Conservation (phyloP, 352 stramenopile species). For the Globisporangium rhizosaccharum region DNA sequence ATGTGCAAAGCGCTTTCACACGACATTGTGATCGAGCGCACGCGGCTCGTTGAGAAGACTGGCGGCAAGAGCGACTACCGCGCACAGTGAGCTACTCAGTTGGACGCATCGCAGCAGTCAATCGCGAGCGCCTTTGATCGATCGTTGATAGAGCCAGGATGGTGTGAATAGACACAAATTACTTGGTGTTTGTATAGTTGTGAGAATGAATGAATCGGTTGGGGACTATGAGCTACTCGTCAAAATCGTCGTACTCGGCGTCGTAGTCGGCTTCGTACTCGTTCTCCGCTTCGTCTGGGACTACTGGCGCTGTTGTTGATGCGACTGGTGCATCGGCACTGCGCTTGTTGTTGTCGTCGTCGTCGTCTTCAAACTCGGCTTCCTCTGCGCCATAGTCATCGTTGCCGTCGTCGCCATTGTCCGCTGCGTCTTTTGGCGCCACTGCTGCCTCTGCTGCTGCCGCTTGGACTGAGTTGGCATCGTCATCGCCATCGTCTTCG, state of each 20-base stretch:
- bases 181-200: not conserved
- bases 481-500: conserved; percentile 24
- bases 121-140: too few species aligned
- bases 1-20: conserved; percentile 94
- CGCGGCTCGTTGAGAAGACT: conserved; percentile 86
- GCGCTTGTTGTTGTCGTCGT: not conserved
- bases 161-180: not conserved
- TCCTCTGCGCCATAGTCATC: conserved; percentile 38
- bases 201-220: too few species aligned
- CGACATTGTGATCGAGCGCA: conserved; percentile 88
- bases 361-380: conserved; percentile 38
- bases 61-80: conserved; percentile 86
- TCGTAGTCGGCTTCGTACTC: conserved; percentile 35
- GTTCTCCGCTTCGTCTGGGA: conserved; percentile 15
- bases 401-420: conserved; percentile 31
- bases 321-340: not conserved
- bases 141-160: too few species aligned
- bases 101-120: too few species aligned
- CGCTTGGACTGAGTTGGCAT: conserved; percentile 3
- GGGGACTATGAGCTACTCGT: conserved; percentile 20
- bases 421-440: conserved; percentile 10
- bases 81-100: conserved; percentile 3
- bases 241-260: conserved; percentile 56
- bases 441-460: not conserved
- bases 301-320: not conserved